These are phyloP conservation scores for Lipomyces oligophaga DNA, from an alignment of 805 yeast genomes.

Conservation along the genomic window DNA sequence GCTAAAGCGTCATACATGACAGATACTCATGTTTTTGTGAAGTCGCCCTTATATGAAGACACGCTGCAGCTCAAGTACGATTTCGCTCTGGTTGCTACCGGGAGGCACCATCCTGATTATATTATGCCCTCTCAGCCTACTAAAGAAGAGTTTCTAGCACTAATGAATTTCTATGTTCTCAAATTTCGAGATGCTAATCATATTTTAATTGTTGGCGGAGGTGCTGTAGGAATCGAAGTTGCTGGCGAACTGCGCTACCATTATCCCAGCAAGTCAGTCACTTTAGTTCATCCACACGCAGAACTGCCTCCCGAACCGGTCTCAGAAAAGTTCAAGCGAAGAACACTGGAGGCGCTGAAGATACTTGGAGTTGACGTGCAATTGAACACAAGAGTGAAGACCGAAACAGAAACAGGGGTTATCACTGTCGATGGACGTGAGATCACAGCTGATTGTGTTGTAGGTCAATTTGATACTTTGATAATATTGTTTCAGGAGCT, in stretches of 20 bases:
- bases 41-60: not conserved
- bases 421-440: conserved; percentile 7
- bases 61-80: conserved; percentile 8
- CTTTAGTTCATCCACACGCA: conserved; percentile 23
- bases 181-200: conserved; percentile 39
- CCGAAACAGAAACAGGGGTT: not conserved
- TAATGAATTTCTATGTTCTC: conserved; percentile 10
- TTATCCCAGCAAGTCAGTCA: conserved; percentile 40
- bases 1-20: conserved; percentile 5
- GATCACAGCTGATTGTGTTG: conserved; percentile 1
- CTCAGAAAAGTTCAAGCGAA: not conserved
- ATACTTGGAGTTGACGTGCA: conserved; percentile 14
- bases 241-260: conserved; percentile 47
- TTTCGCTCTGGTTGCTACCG: conserved; percentile 12
- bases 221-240: conserved; percentile 51
- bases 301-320: conserved; percentile 14
- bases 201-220: conserved; percentile 50
- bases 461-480: not conserved
- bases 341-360: conserved; percentile 2
- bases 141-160: conserved; percentile 3
- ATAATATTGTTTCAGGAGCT: not conserved
- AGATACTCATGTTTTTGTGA: conserved; percentile 3
- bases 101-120: conserved; percentile 8
- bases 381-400: conserved; percentile 7
- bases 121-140: conserved; percentile 9